These are phyloP conservation scores for Gastrolobium bilobum DNA, from an alignment of 306 rosid species.

Conservation along the genomic window DNA sequence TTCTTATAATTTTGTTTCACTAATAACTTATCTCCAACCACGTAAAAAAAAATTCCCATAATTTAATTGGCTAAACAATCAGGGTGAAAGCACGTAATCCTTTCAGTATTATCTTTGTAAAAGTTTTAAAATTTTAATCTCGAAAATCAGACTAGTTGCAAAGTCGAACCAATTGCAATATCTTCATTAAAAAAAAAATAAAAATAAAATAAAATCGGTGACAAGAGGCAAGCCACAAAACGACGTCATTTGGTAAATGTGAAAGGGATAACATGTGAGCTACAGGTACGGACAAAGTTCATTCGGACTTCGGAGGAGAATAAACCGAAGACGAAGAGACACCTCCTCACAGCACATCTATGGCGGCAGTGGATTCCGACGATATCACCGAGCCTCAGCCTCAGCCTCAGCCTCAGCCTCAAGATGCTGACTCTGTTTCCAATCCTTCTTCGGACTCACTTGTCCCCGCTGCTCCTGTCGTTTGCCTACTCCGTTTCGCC, in stretches of 20 bases:
- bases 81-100: too few relatives aligned
- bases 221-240: not conserved
- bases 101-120: too few relatives aligned
- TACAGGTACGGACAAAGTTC: not conserved
- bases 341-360: not conserved
- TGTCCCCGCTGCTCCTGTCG: slow-evolving; percentile 66
- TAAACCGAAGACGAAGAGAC: not conserved
- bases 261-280: slow-evolving; percentile 29
- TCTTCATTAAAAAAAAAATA: too few relatives aligned
- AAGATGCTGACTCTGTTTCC: slow-evolving; percentile 48
- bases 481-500: slow-evolving; percentile 79
- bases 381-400: not conserved
- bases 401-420: slow-evolving; percentile 31
- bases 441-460: slow-evolving; percentile 62
- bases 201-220: too few relatives aligned
- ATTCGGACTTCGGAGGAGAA: not conserved
- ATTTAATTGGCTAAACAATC: too few relatives aligned
- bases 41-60: too few relatives aligned
- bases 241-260: not conserved
- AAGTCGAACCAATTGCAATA: too few relatives aligned
- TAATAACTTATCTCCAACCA: too few relatives aligned
- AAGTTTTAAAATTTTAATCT: too few relatives aligned
- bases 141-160: too few relatives aligned
- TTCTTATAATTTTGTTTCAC: too few relatives aligned
- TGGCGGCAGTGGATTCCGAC: slow-evolving; percentile 72